A percentile compares a stretch with the other conserved stretches of the same genome.
phyloP scores from a whole-genome alignment of 1,284 basidiomycete species.

The Limonomyces culmigenus region DNA sequence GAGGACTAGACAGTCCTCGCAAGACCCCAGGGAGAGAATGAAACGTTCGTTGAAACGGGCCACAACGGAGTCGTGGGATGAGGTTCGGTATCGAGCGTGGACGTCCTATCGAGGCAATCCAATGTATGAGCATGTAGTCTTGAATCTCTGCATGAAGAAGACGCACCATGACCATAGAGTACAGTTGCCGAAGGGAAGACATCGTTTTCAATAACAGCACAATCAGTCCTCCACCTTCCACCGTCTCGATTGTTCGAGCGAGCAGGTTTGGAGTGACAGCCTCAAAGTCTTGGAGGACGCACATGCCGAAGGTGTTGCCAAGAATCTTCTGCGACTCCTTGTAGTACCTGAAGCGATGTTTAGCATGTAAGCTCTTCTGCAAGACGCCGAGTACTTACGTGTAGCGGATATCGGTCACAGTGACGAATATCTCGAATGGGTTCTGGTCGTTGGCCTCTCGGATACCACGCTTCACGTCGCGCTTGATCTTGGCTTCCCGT shows the following conservation, averaged over 20 bases:
- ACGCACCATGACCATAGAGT: conserved; percentile 90
- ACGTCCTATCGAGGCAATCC: no score
- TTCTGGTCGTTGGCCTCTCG: conserved; percentile 91
- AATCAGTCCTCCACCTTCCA: conserved; percentile 91
- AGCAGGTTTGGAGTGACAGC: conserved; percentile 96
- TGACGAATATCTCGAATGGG: conserved; percentile 96
- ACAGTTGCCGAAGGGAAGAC: conserved; percentile 85
- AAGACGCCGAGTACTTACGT: conserved; percentile 33
- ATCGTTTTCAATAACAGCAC: conserved; percentile 91
- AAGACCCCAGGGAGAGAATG: conserved; percentile 84
- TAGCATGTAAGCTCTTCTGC: not conserved
- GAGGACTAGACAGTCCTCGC: conserved; percentile 81
- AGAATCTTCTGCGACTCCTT: conserved; percentile 94
- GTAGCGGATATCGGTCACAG: conserved; percentile 98
- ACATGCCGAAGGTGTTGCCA: conserved; percentile 97
- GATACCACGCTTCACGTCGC: conserved; percentile 86
- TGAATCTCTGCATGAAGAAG: no score
- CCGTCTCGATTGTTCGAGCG: conserved; percentile 95
- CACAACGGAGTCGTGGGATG: conserved; percentile 77
- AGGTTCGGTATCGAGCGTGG: conserved; percentile 83
- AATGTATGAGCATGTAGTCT: not conserved
- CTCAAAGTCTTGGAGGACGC: conserved; percentile 95
- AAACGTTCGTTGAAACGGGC: conserved; percentile 99
- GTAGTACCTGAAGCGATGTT: conserved; percentile 39
- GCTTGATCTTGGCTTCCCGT: conserved; percentile 86